These are phyloP conservation scores for Trypanosoma vivax DNA, from an alignment of 208 protist genomes.

Conservation along the genomic window DNA sequence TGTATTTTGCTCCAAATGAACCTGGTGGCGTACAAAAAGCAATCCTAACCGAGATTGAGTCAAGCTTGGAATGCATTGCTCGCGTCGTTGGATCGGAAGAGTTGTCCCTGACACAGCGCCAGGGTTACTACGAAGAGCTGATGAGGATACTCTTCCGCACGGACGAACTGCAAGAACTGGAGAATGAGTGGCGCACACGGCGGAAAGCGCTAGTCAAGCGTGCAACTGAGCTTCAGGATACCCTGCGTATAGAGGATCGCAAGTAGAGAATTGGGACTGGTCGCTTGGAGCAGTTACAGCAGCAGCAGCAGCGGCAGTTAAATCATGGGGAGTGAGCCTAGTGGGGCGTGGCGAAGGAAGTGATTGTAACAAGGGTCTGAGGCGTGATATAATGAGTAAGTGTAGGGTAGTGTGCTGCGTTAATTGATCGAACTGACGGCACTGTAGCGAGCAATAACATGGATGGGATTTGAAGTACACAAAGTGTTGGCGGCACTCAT, in stretches of 20 bases:
- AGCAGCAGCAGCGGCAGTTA: too few species aligned
- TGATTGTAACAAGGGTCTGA: too few species aligned
- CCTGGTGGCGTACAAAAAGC: constrained; percentile 45
- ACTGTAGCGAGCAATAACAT: too few species aligned
- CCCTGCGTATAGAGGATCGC: constrained; percentile 24
- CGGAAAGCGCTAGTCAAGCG: constrained; percentile 55
- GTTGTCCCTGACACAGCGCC: constrained; percentile 33
- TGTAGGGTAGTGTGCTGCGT: too few species aligned
- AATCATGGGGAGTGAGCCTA: too few species aligned
- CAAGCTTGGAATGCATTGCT: constrained; percentile 33
- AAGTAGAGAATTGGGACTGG: not conserved
- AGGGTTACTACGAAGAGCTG: constrained; percentile 76
- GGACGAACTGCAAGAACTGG: constrained; percentile 57
- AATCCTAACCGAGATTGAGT: constrained; percentile 60
- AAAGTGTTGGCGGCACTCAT: too few species aligned
- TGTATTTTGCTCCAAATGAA: constrained; percentile 53
- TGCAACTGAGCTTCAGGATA: constrained; percentile 59
- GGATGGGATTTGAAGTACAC: too few species aligned
- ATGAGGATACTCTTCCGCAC: constrained; percentile 80
- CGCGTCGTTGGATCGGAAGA: constrained; percentile 10
- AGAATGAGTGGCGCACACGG: constrained; percentile 43
- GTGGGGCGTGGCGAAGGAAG: too few species aligned
- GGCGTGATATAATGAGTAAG: too few species aligned
- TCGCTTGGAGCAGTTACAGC: too few species aligned
- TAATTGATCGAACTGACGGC: too few species aligned